phyloP scores from a whole-genome alignment of 352 stramenopile genomes.

The Hyaloperonospora brassicae region DNA sequence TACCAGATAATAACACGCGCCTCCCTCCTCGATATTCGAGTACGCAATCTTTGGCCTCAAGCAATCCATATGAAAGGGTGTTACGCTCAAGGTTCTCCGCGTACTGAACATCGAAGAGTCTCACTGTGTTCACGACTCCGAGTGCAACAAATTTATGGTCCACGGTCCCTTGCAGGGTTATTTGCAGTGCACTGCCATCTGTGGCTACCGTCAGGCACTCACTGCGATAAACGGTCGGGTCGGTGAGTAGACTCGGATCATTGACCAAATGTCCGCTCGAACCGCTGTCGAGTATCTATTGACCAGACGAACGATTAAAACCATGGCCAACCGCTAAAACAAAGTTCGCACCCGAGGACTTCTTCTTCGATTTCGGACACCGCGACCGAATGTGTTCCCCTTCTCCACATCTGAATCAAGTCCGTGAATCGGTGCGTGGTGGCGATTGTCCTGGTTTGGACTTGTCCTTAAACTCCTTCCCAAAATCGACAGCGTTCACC shows the following conservation, averaged over 20 bases:
- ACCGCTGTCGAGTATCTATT: background rate
- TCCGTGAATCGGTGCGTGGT: background rate
- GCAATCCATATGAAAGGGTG: background rate
- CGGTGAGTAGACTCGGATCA: background rate
- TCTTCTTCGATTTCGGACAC: background rate
- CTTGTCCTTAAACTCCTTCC: background rate
- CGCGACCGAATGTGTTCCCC: background rate
- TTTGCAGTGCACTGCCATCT: background rate
- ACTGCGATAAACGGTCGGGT: background rate
- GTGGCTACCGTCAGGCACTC: background rate
- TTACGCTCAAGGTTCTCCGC: background rate
- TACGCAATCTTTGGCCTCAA: background rate
- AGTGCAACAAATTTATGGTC: background rate
- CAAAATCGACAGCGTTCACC: background rate
- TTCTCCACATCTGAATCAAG: background rate
- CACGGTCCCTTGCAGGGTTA: background rate
- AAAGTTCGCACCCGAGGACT: background rate
- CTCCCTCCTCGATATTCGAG: background rate
- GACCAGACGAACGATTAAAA: background rate
- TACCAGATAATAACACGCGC: too few species aligned
- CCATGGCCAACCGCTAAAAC: background rate
- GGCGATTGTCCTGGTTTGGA: background rate
- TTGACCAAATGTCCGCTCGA: background rate
- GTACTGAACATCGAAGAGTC: background rate
- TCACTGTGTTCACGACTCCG: background rate